Evolutionary conservation across 768 basidiomycete genomes (phyloP), one percentile per base, ranked within the genome.

Genomic region (Asterophora parasitica): DNA sequence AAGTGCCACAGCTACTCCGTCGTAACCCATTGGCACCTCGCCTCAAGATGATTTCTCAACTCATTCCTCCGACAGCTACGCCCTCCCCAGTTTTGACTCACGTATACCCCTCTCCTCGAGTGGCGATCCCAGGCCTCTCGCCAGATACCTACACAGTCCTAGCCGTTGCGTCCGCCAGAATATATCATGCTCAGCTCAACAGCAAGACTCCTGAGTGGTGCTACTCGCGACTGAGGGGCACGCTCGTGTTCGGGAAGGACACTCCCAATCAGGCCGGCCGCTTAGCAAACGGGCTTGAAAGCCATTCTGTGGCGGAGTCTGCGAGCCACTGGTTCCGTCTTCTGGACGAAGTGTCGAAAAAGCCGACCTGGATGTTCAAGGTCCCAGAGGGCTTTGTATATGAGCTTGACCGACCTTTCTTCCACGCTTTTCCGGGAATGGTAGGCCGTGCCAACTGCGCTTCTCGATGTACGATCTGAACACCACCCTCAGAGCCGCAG

Each of bases 371-470:
- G 85, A 73, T 77, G 63, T 84, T 86, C 67, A 76, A 76, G 51
- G 70, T 86, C 45, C 79, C 80, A 0, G 67, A 69, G 37, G 67
- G 69, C 39, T 76, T 85, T 57, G 75, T 82, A 44, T 97, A 94
- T 63, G 76, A 79, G 56, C 75, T 85, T 55, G 92, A 96, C 64
- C 80, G 86, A 48, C 88, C 91, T 2, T 95, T 95, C 71, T 96
- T 96, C 68, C 92, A 97, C 65, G 76, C 83, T 32, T 94, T 95
- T 66, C 79, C 83, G 38, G 89, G 88, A 34, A 79, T 85, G 69
- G 93, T 94, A 60, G 61, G 88, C 73, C 3, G 16, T 42, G 30
- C 19, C 43, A 30, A 20, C 42, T 39, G 33, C 17, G 8, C 34
- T 49, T 32, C 19, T 32, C 23, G 17, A 35, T n/a, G 9, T 45